A percentile compares a stretch with the other conserved stretches of the same genome.
These are phyloP conservation scores for Paracorniculantispora psalliotae DNA, from an alignment of 2,329 filamentous ascomycete genomes.

Conservation along the genomic window DNA sequence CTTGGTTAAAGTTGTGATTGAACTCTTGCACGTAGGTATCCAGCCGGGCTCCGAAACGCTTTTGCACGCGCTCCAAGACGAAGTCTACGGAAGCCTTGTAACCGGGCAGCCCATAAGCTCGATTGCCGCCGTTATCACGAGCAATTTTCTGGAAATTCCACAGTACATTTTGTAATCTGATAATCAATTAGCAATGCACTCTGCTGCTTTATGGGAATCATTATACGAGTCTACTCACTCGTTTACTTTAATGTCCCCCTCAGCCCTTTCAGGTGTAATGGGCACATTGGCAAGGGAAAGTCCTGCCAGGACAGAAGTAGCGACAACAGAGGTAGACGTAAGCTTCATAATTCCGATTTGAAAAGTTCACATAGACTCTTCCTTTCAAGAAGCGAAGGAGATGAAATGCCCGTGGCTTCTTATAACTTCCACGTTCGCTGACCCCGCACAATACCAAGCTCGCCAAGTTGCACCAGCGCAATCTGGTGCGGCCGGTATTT, in stretches of 20 bases:
- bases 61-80: slow-evolving; percentile 41
- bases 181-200: neutral
- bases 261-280: neutral
- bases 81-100: slow-evolving; percentile 56
- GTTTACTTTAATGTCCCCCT: neutral
- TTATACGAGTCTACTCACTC: neutral
- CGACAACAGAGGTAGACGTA: neutral
- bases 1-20: slow-evolving; percentile 41
- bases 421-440: neutral
- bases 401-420: neutral
- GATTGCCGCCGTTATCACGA: slow-evolving; percentile 51
- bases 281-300: neutral
- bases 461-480: neutral
- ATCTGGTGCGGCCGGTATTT: neutral
- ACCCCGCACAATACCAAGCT: neutral
- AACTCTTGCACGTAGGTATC: slow-evolving; percentile 43
- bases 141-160: slow-evolving; percentile 50
- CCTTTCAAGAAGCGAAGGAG: no score
- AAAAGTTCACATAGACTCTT: no score
- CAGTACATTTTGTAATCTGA: slow-evolving; percentile 50
- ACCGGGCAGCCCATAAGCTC: slow-evolving; percentile 55
- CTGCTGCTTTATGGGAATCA: no score
- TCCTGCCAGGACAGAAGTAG: neutral
- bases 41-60: slow-evolving; percentile 35
- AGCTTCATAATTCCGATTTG: neutral